Evolutionary conservation across 2,329 filamentous ascomycete species (phyloP).

Genomic region (Alternaria sp.): DNA sequence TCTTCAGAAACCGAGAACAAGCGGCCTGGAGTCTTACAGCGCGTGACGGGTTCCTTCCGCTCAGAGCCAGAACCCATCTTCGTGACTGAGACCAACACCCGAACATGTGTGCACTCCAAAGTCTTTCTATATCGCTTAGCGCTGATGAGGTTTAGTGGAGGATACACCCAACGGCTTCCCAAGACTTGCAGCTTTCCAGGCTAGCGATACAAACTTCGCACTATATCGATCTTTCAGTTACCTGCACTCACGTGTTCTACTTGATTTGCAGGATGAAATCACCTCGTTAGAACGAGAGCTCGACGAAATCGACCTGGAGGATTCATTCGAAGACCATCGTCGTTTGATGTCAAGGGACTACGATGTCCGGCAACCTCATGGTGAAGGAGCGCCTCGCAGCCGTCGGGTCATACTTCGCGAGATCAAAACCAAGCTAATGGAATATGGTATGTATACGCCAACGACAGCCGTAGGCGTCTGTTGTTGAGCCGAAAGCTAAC

Average conservation of each 20-base stretch:
- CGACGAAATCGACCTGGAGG: conserved; percentile 47
- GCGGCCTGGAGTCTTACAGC: conserved; percentile 35
- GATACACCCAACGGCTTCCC: conserved; percentile 52
- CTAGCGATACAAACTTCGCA: conserved; percentile 53
- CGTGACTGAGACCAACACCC: conserved; percentile 47
- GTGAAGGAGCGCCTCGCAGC: conserved; percentile 29
- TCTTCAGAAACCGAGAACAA: conserved; percentile 34
- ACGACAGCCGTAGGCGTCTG: too few species aligned
- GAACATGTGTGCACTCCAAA: conserved; percentile 37
- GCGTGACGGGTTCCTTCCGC: conserved; percentile 45
- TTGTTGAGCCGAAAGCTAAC: conserved; percentile 6
- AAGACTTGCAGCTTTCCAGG: conserved; percentile 51
- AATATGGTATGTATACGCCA: conserved; percentile 43
- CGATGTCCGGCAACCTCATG: conserved; percentile 31
- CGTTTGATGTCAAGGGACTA: conserved; percentile 40
- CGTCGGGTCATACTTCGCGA: conserved; percentile 43
- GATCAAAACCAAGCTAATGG: conserved; percentile 45
- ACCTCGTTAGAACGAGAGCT: conserved; percentile 50
- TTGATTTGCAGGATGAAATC: conserved; percentile 53
- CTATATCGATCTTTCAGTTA: conserved; percentile 54
- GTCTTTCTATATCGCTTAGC: not conserved
- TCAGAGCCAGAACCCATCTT: conserved; percentile 39
- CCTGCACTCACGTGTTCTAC: conserved; percentile 51
- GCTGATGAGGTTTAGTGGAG: conserved; percentile 43
- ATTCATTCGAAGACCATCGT: conserved; percentile 33